A percentile compares a stretch with the other conserved stretches of the same genome.
Evolutionary conservation across 75 land plant genomes (phyloP).

Genomic region (Sequoia sempervirens): DNA sequence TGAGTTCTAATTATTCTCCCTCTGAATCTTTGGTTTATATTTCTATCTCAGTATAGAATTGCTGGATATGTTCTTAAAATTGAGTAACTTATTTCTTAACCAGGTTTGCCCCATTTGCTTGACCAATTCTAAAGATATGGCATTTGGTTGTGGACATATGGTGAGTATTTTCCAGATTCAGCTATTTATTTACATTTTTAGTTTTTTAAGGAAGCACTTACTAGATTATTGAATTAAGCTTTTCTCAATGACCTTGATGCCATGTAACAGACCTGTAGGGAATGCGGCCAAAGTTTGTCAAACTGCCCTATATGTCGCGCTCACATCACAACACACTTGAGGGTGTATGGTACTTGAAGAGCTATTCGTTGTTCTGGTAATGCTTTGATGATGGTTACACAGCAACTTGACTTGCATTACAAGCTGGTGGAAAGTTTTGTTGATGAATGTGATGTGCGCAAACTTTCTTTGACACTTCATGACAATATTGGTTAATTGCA

Average conservation of each 20-base stretch:
- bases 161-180: slow-evolving; percentile 23
- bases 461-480: neutral
- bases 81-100: neutral
- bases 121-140: slow-evolving; percentile 69
- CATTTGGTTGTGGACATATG: slow-evolving; percentile 90
- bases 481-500: neutral
- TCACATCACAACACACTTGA: slow-evolving; percentile 57
- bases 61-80: neutral
- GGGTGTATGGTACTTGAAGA: slow-evolving; percentile 34
- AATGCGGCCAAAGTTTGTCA: slow-evolving; percentile 47
- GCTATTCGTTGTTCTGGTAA: neutral
- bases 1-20: neutral
- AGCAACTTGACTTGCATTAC: neutral
- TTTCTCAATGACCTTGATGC: neutral
- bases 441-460: neutral
- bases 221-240: neutral
- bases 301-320: slow-evolving; percentile 74
- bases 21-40: neutral
- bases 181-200: neutral
- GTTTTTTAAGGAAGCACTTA: neutral
- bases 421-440: neutral
- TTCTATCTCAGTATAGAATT: neutral
- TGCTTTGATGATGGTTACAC: neutral
- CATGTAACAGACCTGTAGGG: slow-evolving; percentile 55
- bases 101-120: slow-evolving; percentile 86